Evolutionary conservation across 768 basidiomycete genomes (phyloP).

Genomic region (Tricholoma sp.): DNA sequence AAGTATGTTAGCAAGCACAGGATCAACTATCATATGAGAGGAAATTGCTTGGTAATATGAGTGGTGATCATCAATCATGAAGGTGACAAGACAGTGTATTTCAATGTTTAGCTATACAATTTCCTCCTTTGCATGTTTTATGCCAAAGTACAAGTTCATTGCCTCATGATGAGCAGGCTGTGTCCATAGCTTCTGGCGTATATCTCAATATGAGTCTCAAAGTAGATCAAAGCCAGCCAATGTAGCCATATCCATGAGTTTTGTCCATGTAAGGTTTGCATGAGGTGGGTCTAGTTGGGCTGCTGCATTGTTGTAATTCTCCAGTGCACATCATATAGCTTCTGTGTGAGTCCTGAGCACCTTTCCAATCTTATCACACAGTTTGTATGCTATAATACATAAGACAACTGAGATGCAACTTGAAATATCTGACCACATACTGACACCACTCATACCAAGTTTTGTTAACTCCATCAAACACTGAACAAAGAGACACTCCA

Average conservation of each 20-base stretch:
- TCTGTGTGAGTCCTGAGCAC: constrained; percentile 21
- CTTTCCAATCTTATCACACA: constrained; percentile 28
- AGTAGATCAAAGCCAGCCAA: not conserved
- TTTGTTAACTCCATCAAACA: constrained; percentile 33
- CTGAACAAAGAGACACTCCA: constrained; percentile 28
- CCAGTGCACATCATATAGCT: constrained; percentile 26
- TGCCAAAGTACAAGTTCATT: not conserved
- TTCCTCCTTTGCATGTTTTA: not conserved
- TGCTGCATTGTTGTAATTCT: constrained; percentile 26
- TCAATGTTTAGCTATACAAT: too few species aligned
- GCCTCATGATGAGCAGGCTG: too few species aligned
- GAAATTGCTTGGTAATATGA: not conserved
- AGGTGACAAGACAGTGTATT: not conserved
- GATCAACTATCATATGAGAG: not conserved
- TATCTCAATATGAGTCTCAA: not conserved
- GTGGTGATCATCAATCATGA: not conserved
- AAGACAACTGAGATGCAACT: not conserved
- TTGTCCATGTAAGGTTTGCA: not conserved
- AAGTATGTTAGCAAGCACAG: not conserved
- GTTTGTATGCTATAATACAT: constrained; percentile 24
- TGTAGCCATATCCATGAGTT: not conserved
- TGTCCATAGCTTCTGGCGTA: not conserved
- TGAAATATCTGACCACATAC: not conserved
- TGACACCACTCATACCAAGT: constrained; percentile 22
- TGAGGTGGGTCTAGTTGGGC: not conserved